Evolutionary conservation across 192 early-diverging fungal species (phyloP).

Genomic region (Backusella morwellensis): DNA sequence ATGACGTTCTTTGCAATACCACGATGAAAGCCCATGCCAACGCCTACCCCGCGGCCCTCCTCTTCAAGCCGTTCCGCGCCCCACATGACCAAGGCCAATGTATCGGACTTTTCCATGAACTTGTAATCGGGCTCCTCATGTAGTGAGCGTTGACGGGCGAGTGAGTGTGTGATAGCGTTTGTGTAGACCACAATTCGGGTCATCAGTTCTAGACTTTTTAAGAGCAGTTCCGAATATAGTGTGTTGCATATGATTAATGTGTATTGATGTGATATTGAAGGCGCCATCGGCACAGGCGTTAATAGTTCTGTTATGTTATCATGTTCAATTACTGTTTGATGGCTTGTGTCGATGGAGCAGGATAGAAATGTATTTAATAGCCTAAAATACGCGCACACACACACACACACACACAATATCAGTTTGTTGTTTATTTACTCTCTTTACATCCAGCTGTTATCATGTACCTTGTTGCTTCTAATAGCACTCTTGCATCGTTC

Average conservation of each 20-base stretch:
- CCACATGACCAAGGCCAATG: constrained; percentile 22
- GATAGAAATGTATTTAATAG: constrained; percentile 23
- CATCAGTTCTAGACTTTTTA: constrained; percentile 22
- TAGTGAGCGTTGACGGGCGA: not conserved
- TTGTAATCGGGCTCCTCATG: constrained; percentile 3
- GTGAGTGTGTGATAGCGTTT: constrained; percentile 23
- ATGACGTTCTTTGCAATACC: constrained; percentile 33
- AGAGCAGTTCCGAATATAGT: constrained; percentile 23
- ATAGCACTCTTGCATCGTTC: constrained; percentile 24
- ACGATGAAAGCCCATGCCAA: constrained; percentile 31
- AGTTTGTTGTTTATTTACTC: no score
- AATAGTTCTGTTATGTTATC: constrained; percentile 19
- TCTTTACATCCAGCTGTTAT: no score
- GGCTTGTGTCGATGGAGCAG: constrained; percentile 15
- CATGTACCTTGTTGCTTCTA: constrained; percentile 30
- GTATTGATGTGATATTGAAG: constrained; percentile 28
- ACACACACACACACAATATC: no score
- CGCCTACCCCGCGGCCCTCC: constrained; percentile 31
- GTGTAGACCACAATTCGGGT: constrained; percentile 28
- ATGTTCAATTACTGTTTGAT: constrained; percentile 27
- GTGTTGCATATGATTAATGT: constrained; percentile 30
- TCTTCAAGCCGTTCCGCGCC: constrained; percentile 31
- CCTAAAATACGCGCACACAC: not conserved
- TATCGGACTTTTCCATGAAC: constrained; percentile 18
- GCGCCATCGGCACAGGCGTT: constrained; percentile 7